Percentiles rank a stretch among this genome's conserved stretches.
These are phyloP conservation scores for Xerocomus brunneocitrinus DNA, from an alignment of 768 basidiomycete genomes.

Conservation along the genomic window DNA sequence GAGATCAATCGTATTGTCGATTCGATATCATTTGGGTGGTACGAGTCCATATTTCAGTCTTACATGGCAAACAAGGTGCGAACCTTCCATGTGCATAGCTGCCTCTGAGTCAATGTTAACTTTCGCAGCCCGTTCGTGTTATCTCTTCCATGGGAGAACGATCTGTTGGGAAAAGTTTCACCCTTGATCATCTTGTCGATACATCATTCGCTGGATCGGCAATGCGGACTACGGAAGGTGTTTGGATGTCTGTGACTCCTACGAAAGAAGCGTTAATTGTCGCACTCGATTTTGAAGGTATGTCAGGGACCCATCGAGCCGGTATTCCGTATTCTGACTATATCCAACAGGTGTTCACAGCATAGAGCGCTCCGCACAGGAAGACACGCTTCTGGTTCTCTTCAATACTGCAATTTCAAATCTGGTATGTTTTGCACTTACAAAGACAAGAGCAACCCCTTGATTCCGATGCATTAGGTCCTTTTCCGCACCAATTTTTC, in stretches of 20 bases:
- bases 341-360: constrained; percentile 50
- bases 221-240: constrained; percentile 60
- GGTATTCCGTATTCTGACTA: background rate
- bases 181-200: constrained; percentile 57
- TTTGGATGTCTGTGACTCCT: constrained; percentile 65
- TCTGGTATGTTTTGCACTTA: constrained; percentile 35
- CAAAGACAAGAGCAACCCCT: constrained; percentile 19
- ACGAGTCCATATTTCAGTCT: constrained; percentile 58
- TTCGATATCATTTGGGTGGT: constrained; percentile 58
- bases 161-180: constrained; percentile 58
- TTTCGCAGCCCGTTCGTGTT: constrained; percentile 51
- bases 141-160: constrained; percentile 69
- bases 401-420: constrained; percentile 67
- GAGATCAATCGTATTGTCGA: constrained; percentile 54
- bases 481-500: constrained; percentile 66
- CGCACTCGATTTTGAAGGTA: constrained; percentile 65
- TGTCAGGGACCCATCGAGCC: background rate
- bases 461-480: constrained; percentile 36
- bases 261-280: constrained; percentile 53
- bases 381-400: constrained; percentile 58
- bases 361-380: constrained; percentile 59
- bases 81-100: background rate
- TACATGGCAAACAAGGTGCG: constrained; percentile 54
- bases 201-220: constrained; percentile 63
- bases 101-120: background rate